Percentiles rank a stretch among this genome's conserved stretches.
These are phyloP conservation scores for Hygrophorus pudorinus DNA, from an alignment of 768 basidiomycete genomes.

Conservation along the genomic window DNA sequence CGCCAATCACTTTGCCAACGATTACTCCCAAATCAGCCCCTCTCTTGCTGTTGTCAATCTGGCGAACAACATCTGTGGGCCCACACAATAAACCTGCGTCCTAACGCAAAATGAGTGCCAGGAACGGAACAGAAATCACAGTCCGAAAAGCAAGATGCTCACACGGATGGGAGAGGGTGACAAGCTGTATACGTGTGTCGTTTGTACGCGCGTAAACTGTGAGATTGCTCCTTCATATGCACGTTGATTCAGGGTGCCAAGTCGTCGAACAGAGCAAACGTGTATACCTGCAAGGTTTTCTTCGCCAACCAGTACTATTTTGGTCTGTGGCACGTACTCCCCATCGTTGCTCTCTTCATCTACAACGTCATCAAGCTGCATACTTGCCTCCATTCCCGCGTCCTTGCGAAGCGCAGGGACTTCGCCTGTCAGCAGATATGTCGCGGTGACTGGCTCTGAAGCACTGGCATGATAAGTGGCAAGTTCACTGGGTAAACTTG, in stretches of 20 bases:
- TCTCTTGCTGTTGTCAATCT: conserved; percentile 29
- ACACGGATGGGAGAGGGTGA: conserved; percentile 56
- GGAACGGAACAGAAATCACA: not conserved
- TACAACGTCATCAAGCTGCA: not conserved
- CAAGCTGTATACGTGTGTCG: conserved; percentile 61
- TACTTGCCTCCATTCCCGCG: conserved; percentile 4
- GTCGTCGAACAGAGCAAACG: conserved; percentile 3
- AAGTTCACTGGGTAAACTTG: conserved; percentile 40
- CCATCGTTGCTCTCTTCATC: conserved; percentile 17
- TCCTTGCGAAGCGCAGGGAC: conserved; percentile 11
- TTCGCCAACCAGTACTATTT: conserved; percentile 53
- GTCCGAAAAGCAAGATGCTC: conserved; percentile 18
- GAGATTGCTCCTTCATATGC: conserved; percentile 37
- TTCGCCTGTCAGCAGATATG: conserved; percentile 62
- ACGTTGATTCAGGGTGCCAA: not conserved
- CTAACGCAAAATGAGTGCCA: conserved; percentile 16
- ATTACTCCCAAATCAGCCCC: conserved; percentile 28
- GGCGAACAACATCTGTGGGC: conserved; percentile 28
- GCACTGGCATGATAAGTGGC: conserved; percentile 43
- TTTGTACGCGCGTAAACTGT: conserved; percentile 41
- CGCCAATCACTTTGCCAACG: conserved; percentile 39
- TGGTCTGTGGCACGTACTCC: conserved; percentile 35
- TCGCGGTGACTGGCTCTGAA: conserved; percentile 43
- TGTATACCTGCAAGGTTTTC: conserved; percentile 51
- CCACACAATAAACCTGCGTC: conserved; percentile 36